These are phyloP conservation scores for Diaporthe vexans DNA, from an alignment of 2,329 filamentous ascomycete species.

Conservation along the genomic window DNA sequence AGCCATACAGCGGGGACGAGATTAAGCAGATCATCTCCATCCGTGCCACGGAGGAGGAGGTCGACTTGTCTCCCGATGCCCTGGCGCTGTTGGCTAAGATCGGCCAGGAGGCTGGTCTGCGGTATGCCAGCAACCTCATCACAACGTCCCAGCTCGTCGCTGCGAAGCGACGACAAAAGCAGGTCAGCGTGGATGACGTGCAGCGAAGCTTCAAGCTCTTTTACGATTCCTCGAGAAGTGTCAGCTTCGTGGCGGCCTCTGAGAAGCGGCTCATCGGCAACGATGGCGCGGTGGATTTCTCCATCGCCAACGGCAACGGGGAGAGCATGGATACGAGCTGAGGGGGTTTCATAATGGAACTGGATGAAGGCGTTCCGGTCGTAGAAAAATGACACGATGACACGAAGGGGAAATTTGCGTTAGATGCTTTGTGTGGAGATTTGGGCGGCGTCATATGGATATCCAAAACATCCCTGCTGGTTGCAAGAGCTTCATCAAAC, in stretches of 20 bases:
- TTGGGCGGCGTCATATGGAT: slow-evolving; percentile 40
- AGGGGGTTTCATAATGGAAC: slow-evolving; percentile 37
- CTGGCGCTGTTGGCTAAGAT: slow-evolving; percentile 96
- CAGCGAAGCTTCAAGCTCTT: slow-evolving; percentile 95
- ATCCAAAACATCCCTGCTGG: slow-evolving; percentile 34
- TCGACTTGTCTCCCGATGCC: slow-evolving; percentile 91
- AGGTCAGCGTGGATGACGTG: slow-evolving; percentile 89
- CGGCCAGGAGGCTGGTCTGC: slow-evolving; percentile 88
- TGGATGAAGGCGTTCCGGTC: slow-evolving; percentile 40
- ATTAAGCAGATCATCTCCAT: slow-evolving; percentile 94
- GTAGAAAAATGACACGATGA: slow-evolving; percentile 35
- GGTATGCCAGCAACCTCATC: slow-evolving; percentile 98
- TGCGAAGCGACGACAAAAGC: slow-evolving; percentile 86
- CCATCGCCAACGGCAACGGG: slow-evolving; percentile 66
- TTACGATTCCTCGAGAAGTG: slow-evolving; percentile 89
- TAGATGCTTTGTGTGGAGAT: slow-evolving; percentile 35
- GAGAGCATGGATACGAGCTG: slow-evolving; percentile 63
- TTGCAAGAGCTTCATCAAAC: slow-evolving; percentile 25
- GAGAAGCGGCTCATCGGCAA: slow-evolving; percentile 95
- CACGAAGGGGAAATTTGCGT: slow-evolving; percentile 32
- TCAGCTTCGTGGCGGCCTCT: slow-evolving; percentile 90
- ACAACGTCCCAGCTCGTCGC: slow-evolving; percentile 91
- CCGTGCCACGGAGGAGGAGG: slow-evolving; percentile 94
- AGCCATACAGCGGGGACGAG: slow-evolving; percentile 85
- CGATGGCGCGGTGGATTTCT: slow-evolving; percentile 82